Percentiles rank a stretch among this genome's conserved stretches.
Conservation (phyloP, 2,329 filamentous ascomycete genomes). For the Fusarium graminum region DNA sequence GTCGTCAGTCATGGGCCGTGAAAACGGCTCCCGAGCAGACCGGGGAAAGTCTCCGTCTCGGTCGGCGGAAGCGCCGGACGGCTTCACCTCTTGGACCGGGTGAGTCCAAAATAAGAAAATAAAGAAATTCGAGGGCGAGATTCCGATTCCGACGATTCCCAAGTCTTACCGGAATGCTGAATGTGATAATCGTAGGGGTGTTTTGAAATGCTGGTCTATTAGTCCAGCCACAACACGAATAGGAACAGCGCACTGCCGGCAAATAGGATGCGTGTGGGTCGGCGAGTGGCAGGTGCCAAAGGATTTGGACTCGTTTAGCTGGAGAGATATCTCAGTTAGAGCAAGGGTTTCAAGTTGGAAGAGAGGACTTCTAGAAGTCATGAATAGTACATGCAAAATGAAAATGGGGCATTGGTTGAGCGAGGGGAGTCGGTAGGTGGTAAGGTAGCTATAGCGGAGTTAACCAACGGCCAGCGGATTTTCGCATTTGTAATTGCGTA, state of each 20-base stretch:
- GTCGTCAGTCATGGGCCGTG: conserved; percentile 35
- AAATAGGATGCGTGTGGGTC: conserved; percentile 41
- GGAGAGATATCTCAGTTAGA: conserved; percentile 9
- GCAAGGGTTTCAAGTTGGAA: conserved; percentile 12
- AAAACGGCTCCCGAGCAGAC: conserved; percentile 35
- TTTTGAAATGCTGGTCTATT: conserved; percentile 38
- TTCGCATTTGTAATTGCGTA: conserved; percentile 42
- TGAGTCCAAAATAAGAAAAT: conserved; percentile 28
- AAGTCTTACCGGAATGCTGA: conserved; percentile 15
- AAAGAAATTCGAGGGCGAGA: conserved; percentile 12
- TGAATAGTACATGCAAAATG: conserved; percentile 22
- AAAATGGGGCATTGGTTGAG: conserved; percentile 29
- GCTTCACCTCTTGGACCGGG: conserved; percentile 41
- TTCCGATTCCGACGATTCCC: conserved; percentile 14
- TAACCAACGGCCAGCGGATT: conserved; percentile 40
- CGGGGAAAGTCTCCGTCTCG: conserved; percentile 40
- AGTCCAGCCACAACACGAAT: conserved; percentile 46
- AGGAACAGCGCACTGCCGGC: conserved; percentile 33
- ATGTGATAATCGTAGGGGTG: conserved; percentile 24
- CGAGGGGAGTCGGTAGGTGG: conserved; percentile 13
- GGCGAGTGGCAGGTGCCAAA: conserved; percentile 35
- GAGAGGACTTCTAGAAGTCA: conserved; percentile 13
- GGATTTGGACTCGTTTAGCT: conserved; percentile 1
- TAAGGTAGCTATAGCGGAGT: conserved; percentile 34
- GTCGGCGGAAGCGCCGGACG: conserved; percentile 47